Base-by-base conservation (phyloP, 208 protist species). In the Crithidia fasciculata region DNA sequence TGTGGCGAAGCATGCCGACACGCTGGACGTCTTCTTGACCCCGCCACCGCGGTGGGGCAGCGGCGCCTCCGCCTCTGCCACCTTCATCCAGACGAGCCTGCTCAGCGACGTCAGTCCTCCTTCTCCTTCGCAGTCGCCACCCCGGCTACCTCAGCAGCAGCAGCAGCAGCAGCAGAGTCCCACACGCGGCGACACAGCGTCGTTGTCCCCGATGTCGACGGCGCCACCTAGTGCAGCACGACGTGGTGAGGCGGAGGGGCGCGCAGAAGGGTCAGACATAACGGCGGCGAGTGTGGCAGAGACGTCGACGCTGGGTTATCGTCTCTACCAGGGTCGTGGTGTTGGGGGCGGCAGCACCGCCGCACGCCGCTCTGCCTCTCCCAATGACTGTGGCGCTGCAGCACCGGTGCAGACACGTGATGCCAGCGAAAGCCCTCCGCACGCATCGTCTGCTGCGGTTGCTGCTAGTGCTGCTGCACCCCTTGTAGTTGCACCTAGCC, bases 271-370 rank as follows among this genome's bases (percentile, higher is more conserved):
- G 50, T 19, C 50, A 8, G 50, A 18, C 50, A 15, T 55, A 8
- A 15, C 7, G 12, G 0, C 50, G 16, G 8, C 50, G 19, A 57
- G 15, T 45, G 15, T 45, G 18, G 49, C 18, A 19, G 62, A 69
- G 43, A 63, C 53, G 53, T 75, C 70, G 43, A 49, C 70, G 45
- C 13, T 56, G 44, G 70, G 70, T 36, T 75, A 75, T 44, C 59
- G 70, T 2, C 61, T 75, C 8, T 55, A 49, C 36, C 41, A 37
- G 8, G 53, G 70, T 28, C 61, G 41, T 45, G 57, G 12, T 58
- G 54, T 4, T 16, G 4, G 57, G 57, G 39, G 57, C 2, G 28
- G n/a, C 8, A 37, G 50, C 50, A 55, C 12, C 3, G 50, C 50
- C 6, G 15, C 12, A 9, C 50, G 15, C 50, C 15, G 7, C 50